These are phyloP conservation scores for Cordia subcordata DNA, from an alignment of 257 asterid genomes.

Conservation along the genomic window DNA sequence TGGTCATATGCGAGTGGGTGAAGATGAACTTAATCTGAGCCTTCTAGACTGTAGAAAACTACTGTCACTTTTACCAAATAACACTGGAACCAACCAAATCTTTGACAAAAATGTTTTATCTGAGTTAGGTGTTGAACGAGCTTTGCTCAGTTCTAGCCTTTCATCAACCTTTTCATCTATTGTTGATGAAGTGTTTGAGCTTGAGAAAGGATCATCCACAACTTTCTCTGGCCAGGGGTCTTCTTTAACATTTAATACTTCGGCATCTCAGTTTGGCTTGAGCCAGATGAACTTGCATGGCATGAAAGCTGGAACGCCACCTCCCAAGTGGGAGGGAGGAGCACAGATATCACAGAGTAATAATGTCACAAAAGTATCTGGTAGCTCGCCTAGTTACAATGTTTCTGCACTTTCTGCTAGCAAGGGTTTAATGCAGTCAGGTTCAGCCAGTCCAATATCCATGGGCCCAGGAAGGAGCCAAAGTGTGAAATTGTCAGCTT, in stretches of 20 bases:
- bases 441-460: slow-evolving; percentile 51
- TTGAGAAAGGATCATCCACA: slow-evolving; percentile 68
- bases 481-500: slow-evolving; percentile 46
- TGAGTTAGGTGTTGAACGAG: slow-evolving; percentile 41
- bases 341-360: slow-evolving; percentile 37
- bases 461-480: slow-evolving; percentile 47
- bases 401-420: slow-evolving; percentile 19
- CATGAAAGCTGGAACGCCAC: slow-evolving; percentile 47
- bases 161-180: slow-evolving; percentile 66
- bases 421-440: slow-evolving; percentile 56
- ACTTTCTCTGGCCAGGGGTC: slow-evolving; percentile 38
- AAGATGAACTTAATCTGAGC: slow-evolving; percentile 82
- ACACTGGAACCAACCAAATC: slow-evolving; percentile 31
- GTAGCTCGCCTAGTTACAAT: slow-evolving; percentile 14
- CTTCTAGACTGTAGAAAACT: slow-evolving; percentile 58
- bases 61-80: slow-evolving; percentile 33
- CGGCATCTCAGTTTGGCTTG: slow-evolving; percentile 57
- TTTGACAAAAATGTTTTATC: slow-evolving; percentile 50
- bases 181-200: slow-evolving; percentile 93
- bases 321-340: slow-evolving; percentile 69
- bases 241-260: slow-evolving; percentile 39
- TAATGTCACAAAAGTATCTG: slow-evolving; percentile 16
- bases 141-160: slow-evolving; percentile 37
- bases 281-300: slow-evolving; percentile 39
- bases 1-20: slow-evolving; percentile 67